Evolutionary conservation across 108 stramenopile species (phyloP).

Genomic region (Hondaea fermentalgiana): DNA sequence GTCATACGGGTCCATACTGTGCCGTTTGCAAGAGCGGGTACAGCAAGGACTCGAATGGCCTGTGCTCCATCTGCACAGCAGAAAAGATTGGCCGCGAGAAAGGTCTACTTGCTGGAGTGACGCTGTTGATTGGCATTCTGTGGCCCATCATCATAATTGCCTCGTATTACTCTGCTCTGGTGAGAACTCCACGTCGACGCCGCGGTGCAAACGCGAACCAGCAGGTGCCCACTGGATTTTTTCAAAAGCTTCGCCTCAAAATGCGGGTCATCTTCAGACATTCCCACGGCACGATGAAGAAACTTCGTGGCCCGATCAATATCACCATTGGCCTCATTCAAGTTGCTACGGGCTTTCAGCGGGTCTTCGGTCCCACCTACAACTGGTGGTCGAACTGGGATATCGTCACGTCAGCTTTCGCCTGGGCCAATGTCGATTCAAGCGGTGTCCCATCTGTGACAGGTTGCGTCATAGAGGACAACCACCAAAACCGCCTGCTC

Average conservation of each 20-base stretch:
- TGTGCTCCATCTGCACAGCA: neutral
- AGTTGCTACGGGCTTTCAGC: neutral
- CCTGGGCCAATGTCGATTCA: too few species aligned
- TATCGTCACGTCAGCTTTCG: neutral
- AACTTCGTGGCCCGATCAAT: neutral
- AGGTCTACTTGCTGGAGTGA: neutral
- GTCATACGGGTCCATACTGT: neutral
- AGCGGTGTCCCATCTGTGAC: too few species aligned
- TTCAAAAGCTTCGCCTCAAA: neutral
- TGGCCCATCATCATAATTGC: neutral
- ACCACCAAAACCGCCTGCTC: too few species aligned
- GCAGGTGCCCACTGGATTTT: too few species aligned
- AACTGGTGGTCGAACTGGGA: neutral
- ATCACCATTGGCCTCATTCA: neutral
- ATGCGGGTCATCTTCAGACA: neutral
- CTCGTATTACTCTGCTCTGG: neutral
- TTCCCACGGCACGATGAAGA: neutral
- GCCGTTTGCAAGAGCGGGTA: neutral
- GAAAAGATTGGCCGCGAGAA: neutral
- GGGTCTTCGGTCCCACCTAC: neutral
- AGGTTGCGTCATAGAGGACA: too few species aligned
- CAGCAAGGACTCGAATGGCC: neutral
- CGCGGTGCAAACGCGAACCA: too few species aligned
- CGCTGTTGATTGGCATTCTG: neutral
- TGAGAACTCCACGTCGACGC: too few species aligned